phyloP scores from a whole-genome alignment of 106 monocot genomes.

The Acanthochlamys bracteata region DNA sequence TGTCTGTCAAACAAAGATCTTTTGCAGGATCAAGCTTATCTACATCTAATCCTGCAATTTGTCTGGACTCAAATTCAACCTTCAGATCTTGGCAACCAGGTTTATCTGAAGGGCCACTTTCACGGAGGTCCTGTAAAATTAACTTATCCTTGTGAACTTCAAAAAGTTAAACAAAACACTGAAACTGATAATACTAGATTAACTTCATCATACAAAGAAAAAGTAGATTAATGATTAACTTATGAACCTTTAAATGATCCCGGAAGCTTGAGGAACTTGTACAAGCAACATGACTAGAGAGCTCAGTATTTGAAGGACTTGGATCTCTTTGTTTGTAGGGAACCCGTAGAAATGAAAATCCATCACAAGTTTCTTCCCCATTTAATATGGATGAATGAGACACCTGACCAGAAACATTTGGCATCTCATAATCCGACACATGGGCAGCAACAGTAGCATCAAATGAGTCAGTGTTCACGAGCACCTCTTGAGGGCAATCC shows the following conservation, averaged over 20 bases:
- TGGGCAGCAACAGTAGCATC: constrained; percentile 87
- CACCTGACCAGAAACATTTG: constrained; percentile 6
- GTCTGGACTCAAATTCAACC: constrained; percentile 7
- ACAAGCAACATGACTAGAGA: constrained; percentile 5
- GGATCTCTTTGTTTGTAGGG: constrained; percentile 11
- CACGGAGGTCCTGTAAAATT: constrained; percentile 26
- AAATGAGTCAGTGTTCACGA: constrained; percentile 76
- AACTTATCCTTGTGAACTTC: background rate
- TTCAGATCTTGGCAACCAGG: constrained; percentile 7
- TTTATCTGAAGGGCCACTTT: constrained; percentile 21
- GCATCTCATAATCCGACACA: constrained; percentile 25
- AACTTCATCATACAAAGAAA: background rate
- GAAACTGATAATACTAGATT: background rate
- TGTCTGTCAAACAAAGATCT: constrained; percentile 40
- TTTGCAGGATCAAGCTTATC: constrained; percentile 18
- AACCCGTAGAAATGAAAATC: constrained; percentile 48
- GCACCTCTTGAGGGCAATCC: constrained; percentile 19
- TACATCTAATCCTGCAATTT: constrained; percentile 3
- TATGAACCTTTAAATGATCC: constrained; percentile 48
- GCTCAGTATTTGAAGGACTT: background rate
- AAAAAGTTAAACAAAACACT: background rate
- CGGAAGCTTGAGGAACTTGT: constrained; percentile 22
- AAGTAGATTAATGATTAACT: background rate
- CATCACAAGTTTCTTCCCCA: constrained; percentile 95
- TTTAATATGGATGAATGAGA: constrained; percentile 49